A percentile compares a stretch with the other conserved stretches of the same genome.
Evolutionary conservation across 139 green algal genomes (phyloP).

Genomic region (Axilococcus clingmanii): DNA sequence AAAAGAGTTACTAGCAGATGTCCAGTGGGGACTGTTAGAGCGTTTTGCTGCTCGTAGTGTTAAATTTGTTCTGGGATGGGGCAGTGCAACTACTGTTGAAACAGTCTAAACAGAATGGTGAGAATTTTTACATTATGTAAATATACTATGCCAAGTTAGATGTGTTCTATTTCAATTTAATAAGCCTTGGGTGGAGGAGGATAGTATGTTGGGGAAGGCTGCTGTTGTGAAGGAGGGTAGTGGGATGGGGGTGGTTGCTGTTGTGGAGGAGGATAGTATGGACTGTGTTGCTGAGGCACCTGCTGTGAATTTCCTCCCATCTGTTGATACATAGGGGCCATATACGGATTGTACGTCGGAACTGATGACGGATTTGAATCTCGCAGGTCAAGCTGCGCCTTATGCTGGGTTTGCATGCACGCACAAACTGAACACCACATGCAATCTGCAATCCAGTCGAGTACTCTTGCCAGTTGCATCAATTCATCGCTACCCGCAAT

Average conservation of each 20-base stretch:
- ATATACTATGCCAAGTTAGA: background rate
- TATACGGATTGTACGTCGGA: conserved; percentile 21
- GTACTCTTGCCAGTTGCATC: background rate
- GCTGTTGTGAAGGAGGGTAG: conserved; percentile 7
- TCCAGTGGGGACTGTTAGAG: conserved; percentile 44
- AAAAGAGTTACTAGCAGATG: conserved; percentile 41
- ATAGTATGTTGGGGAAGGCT: too few species aligned
- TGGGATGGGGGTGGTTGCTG: background rate
- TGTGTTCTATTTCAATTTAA: too few species aligned
- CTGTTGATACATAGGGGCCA: conserved; percentile 19
- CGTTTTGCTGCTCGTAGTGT: conserved; percentile 58
- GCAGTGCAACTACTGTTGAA: too few species aligned
- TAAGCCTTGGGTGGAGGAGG: too few species aligned
- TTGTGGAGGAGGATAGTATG: background rate
- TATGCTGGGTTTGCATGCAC: conserved; percentile 86
- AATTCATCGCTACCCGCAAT: conserved; percentile 4
- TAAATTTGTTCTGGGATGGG: conserved; percentile 38
- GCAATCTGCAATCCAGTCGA: conserved; percentile 12
- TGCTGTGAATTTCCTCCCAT: conserved; percentile 14
- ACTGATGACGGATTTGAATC: conserved; percentile 32
- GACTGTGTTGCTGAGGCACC: background rate
- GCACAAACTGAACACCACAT: conserved; percentile 61
- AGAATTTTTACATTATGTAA: background rate
- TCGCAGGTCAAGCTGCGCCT: conserved; percentile 71
- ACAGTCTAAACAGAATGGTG: background rate